Conservation (phyloP, 805 yeast genomes). For the Yarrowia osloensis region DNA sequence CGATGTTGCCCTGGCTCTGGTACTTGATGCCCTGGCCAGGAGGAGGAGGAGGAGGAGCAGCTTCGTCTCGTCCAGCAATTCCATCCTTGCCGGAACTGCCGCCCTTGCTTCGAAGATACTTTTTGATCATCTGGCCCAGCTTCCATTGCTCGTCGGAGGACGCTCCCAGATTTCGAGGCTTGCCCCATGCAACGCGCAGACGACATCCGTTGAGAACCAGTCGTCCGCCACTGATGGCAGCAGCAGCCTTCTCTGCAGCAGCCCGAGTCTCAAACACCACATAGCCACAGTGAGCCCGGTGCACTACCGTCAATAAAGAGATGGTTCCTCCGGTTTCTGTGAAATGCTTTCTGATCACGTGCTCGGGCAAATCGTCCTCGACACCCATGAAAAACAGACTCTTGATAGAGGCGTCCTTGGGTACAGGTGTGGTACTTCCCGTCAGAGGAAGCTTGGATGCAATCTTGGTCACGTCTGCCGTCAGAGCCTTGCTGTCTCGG, state of each 20-base stretch:
- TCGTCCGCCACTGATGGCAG: constrained; percentile 34
- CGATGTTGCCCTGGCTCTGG: constrained; percentile 26
- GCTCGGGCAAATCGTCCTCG: constrained; percentile 65
- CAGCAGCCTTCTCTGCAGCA: constrained; percentile 52
- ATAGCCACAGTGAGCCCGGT: constrained; percentile 64
- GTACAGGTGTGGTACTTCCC: constrained; percentile 51
- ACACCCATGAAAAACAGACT: constrained; percentile 78
- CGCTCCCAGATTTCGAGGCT: constrained; percentile 37
- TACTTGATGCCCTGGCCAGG: constrained; percentile 30
- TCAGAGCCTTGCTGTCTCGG: constrained; percentile 34
- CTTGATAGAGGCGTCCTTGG: constrained; percentile 48
- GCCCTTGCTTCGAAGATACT: constrained; percentile 32
- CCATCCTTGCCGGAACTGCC: not conserved
- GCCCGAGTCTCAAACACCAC: constrained; percentile 53
- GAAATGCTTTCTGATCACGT: constrained; percentile 55
- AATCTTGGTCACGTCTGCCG: constrained; percentile 53
- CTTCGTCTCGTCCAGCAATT: constrained; percentile 11
- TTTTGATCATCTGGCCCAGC: constrained; percentile 36
- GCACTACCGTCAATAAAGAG: constrained; percentile 54
- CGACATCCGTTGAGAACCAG: constrained; percentile 40
- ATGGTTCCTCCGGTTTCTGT: constrained; percentile 49
- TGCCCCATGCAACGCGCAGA: constrained; percentile 41
- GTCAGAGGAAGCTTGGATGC: constrained; percentile 62
- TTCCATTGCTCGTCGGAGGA: constrained; percentile 35
- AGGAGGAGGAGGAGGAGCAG: constrained; percentile 13